phyloP scores from a whole-genome alignment of 2,329 filamentous ascomycete species.

The Colletotrichum viniferum region DNA sequence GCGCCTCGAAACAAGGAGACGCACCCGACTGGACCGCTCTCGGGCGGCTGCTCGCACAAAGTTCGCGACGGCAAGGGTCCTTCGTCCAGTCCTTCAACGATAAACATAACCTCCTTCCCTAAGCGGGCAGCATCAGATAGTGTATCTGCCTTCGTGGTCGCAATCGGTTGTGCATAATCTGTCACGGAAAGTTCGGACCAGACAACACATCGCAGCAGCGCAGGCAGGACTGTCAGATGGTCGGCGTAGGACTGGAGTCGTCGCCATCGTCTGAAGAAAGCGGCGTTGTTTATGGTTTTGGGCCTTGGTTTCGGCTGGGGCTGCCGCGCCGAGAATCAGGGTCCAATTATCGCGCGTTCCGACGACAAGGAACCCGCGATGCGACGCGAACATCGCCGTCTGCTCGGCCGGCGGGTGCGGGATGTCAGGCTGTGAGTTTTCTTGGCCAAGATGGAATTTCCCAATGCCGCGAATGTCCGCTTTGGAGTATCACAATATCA shows the following conservation, averaged over 20 bases:
- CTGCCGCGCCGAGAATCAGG: not conserved
- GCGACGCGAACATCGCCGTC: not conserved
- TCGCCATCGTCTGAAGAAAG: not conserved
- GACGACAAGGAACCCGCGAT: not conserved
- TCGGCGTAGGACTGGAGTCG: not conserved
- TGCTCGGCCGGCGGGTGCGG: not conserved
- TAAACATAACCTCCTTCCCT: not conserved
- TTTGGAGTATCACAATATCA: accelerated
- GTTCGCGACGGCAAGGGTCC: not conserved
- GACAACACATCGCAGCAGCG: not conserved
- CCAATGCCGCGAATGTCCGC: not conserved
- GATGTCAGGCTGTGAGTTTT: not conserved
- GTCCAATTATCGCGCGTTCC: not conserved
- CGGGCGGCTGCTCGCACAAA: not conserved
- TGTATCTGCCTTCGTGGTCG: not conserved
- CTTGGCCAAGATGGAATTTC: not conserved
- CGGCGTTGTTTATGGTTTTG: not conserved
- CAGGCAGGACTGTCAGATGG: not conserved
- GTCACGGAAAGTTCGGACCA: not conserved
- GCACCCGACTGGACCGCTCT: not conserved
- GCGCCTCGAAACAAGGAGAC: not conserved
- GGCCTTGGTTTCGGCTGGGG: not conserved
- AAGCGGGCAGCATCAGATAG: not conserved
- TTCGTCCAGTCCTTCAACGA: not conserved
- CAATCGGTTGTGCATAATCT: not conserved